Base-by-base conservation (phyloP, 177 flowering plant genomes). In the Vitis hybrid region DNA sequence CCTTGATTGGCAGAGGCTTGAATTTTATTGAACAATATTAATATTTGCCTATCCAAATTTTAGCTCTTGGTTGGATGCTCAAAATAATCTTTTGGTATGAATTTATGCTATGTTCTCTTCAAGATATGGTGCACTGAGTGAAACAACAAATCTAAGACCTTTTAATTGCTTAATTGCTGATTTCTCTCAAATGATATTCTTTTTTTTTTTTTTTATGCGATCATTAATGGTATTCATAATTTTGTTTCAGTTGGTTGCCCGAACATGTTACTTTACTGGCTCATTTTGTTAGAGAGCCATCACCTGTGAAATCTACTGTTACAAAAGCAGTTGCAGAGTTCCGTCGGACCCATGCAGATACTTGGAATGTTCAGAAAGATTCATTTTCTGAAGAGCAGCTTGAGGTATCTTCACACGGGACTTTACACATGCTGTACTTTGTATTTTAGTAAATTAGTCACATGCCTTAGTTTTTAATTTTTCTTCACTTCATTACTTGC, bases 301-400 rank as follows among this genome's bases (percentile, higher is more conserved):
- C 97, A 14, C 98, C 98, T 11, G 82, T 95, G 73, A 91, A 83
- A 84, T 88, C 97, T 6, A 91, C 98, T 7, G 96, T 93, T 27
- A 95, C 91, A 21, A 21, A 21, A 21, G 96, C 99, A 41, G 87
- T 93, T 66, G 96, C 97, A 4, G 98, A 93, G 78, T 95, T 95
- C 76, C 87, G 98, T 1, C 81, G 97, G 52, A 93, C 99, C n/a
- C 99, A 93, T 21, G 99, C 99, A 12, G 99, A 95, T 72, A 95
- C 96, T 21, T 95, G 99, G 98, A 95, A 78, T 72, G 41, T 91
- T 50, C 99, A 95, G 69, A 93, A 90, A 78, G 92, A 90, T 73
- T 83, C 73, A 58, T 95, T 95, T 66, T 88, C 87, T 9, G 93
- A 93, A 81, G 99, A 95, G 69, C 97, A 93, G 71, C 92, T 95